These are phyloP conservation scores for Penicillium freii DNA, from an alignment of 2,329 filamentous ascomycete genomes.

Conservation along the genomic window DNA sequence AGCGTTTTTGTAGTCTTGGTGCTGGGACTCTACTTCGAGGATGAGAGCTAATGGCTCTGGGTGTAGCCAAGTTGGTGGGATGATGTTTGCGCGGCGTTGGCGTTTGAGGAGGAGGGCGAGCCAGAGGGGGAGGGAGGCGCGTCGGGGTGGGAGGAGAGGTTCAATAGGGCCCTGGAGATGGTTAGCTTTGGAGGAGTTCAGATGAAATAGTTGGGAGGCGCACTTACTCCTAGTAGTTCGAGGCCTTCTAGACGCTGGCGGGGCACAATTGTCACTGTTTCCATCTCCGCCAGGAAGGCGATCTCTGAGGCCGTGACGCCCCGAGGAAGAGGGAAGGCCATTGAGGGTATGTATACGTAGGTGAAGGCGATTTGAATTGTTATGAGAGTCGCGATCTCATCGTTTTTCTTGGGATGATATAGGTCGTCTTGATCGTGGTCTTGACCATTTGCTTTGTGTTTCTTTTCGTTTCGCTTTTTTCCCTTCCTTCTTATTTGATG, in stretches of 20 bases:
- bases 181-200: neutral
- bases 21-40: conserved; percentile 74
- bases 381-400: neutral
- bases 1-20: conserved; percentile 58
- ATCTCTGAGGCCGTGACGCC: conserved; percentile 82
- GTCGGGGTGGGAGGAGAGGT: conserved; percentile 74
- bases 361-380: neutral
- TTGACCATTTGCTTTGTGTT: neutral
- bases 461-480: neutral
- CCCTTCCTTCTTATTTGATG: neutral
- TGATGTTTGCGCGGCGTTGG: conserved; percentile 88
- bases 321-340: conserved; percentile 62
- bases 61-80: conserved; percentile 85
- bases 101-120: conserved; percentile 92
- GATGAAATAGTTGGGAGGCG: neutral
- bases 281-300: conserved; percentile 96
- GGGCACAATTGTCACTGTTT: conserved; percentile 87
- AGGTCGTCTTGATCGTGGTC: neutral
- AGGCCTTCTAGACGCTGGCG: conserved; percentile 86
- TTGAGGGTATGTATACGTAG: conserved; percentile 28
- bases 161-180: conserved; percentile 69
- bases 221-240: conserved; percentile 72
- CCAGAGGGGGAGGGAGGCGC: conserved; percentile 82
- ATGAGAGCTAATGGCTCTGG: conserved; percentile 72
- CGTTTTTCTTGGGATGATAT: neutral